Evolutionary conservation across 2,329 filamentous ascomycete species (phyloP).

Genomic region (Aspergillus luchuensis): DNA sequence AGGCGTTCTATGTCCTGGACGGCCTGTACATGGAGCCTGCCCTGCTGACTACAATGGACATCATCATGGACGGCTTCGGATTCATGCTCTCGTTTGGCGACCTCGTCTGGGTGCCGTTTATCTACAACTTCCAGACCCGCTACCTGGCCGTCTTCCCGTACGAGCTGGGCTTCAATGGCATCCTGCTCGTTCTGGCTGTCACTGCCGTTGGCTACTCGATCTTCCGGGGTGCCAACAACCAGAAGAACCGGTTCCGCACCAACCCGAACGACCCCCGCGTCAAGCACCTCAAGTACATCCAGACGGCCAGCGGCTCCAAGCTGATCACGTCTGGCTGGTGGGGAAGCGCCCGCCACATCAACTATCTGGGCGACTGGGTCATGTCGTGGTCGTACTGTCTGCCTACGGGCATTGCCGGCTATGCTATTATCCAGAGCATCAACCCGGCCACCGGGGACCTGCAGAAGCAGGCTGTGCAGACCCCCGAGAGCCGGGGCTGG

Average conservation of each 20-base stretch:
- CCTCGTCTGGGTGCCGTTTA: conserved; percentile 87
- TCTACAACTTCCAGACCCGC: conserved; percentile 80
- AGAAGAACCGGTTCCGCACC: conserved; percentile 93
- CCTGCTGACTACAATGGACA: conserved; percentile 90
- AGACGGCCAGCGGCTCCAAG: conserved; percentile 79
- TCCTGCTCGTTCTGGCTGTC: conserved; percentile 66
- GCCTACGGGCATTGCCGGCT: conserved; percentile 82
- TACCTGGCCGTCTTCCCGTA: conserved; percentile 83
- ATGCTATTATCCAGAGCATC: conserved; percentile 62
- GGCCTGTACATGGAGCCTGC: conserved; percentile 83
- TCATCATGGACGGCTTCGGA: conserved; percentile 89
- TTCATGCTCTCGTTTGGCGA: conserved; percentile 95
- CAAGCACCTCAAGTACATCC: conserved; percentile 78
- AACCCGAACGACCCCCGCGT: conserved; percentile 79
- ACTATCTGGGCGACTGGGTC: conserved; percentile 93
- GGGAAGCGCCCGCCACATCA: conserved; percentile 89
- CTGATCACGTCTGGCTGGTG: conserved; percentile 89
- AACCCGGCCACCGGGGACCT: conserved; percentile 60
- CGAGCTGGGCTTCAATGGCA: conserved; percentile 69
- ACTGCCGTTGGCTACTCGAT: conserved; percentile 78
- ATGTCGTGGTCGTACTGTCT: conserved; percentile 90
- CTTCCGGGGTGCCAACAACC: conserved; percentile 89
- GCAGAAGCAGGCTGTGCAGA: conserved; percentile 71
- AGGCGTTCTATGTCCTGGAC: conserved; percentile 82
- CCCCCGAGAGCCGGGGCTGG: conserved; percentile 75